Percentiles rank a stretch among this genome's conserved stretches.
phyloP scores from a whole-genome alignment of 192 early-diverging fungal species.

The Backusella morwellensis region DNA sequence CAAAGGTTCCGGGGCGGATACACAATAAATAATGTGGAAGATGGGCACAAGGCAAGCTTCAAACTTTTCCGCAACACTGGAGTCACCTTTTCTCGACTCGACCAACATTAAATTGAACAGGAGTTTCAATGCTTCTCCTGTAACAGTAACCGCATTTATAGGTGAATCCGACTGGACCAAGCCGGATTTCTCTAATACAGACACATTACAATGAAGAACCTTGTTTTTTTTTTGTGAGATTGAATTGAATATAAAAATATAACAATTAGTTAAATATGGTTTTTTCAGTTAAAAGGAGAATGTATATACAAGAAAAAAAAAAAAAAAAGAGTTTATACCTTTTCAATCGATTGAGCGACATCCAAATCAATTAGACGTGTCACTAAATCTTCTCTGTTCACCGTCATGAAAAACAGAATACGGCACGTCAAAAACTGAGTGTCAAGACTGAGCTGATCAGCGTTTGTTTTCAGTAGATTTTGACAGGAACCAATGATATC shows the following conservation, averaged over 20 bases:
- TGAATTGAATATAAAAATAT: too few species aligned
- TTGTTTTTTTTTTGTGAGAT: not conserved
- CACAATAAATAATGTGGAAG: conserved; percentile 37
- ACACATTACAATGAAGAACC: not conserved
- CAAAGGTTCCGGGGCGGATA: conserved; percentile 37
- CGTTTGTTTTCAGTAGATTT: conserved; percentile 32
- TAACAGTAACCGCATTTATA: conserved; percentile 41
- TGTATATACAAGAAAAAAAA: not conserved
- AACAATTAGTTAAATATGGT: not conserved
- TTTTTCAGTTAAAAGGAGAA: not conserved
- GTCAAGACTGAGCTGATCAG: conserved; percentile 38
- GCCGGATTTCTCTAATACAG: conserved; percentile 5
- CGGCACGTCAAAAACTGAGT: conserved; percentile 60
- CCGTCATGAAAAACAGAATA: conserved; percentile 69
- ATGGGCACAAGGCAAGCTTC: conserved; percentile 41
- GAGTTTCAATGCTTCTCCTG: conserved; percentile 53
- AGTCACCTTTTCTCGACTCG: conserved; percentile 27
- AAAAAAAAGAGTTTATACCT: conserved; percentile 29
- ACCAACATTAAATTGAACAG: conserved; percentile 52
- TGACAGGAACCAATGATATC: conserved; percentile 41
- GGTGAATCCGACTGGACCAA: not conserved
- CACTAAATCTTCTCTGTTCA: conserved; percentile 38
- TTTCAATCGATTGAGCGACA: conserved; percentile 35
- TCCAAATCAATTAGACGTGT: conserved; percentile 39
- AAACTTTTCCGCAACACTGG: conserved; percentile 22